Percentiles rank a stretch among this genome's conserved stretches.
Evolutionary conservation across 768 basidiomycete species (phyloP).

Genomic region (Boletus rubescentipes): DNA sequence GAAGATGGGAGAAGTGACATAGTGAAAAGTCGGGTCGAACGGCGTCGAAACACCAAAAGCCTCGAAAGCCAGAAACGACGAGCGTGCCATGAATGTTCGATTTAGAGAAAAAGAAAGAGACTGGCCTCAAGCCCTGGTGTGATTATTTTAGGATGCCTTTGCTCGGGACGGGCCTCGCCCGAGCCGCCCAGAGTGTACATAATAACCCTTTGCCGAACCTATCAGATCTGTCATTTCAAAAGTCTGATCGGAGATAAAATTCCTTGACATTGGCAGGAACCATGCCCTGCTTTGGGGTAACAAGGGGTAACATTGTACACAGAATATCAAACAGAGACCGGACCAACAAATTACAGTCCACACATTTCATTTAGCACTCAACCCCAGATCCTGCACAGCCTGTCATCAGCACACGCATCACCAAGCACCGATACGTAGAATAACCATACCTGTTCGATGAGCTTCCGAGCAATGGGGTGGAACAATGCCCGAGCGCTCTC

Average conservation of each 20-base stretch:
- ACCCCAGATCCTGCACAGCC: constrained; percentile 25
- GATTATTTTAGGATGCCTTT: constrained; percentile 4
- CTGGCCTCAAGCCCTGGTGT: background rate
- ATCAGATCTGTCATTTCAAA: too few species aligned
- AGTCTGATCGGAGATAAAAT: too few species aligned
- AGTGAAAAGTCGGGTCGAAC: constrained; percentile 38
- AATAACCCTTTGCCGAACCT: too few species aligned
- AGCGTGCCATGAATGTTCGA: too few species aligned
- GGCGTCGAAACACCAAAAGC: constrained; percentile 38
- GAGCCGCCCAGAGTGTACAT: too few species aligned
- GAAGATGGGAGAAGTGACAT: constrained; percentile 45
- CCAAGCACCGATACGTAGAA: background rate
- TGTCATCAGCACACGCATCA: background rate
- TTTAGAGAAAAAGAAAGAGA: background rate
- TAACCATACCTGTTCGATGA: constrained; percentile 46
- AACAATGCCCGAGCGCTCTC: constrained; percentile 34
- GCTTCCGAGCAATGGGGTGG: constrained; percentile 50
- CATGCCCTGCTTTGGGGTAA: too few species aligned
- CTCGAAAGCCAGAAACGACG: constrained; percentile 12
- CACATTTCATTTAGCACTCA: too few species aligned
- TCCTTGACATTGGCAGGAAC: too few species aligned
- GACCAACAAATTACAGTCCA: too few species aligned
- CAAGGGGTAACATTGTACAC: too few species aligned
- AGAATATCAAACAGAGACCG: too few species aligned
- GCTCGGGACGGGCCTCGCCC: too few species aligned